Evolutionary conservation across 805 yeast genomes (phyloP), one percentile per base, ranked within the genome.

Genomic region (Nakazawaea peltata): DNA sequence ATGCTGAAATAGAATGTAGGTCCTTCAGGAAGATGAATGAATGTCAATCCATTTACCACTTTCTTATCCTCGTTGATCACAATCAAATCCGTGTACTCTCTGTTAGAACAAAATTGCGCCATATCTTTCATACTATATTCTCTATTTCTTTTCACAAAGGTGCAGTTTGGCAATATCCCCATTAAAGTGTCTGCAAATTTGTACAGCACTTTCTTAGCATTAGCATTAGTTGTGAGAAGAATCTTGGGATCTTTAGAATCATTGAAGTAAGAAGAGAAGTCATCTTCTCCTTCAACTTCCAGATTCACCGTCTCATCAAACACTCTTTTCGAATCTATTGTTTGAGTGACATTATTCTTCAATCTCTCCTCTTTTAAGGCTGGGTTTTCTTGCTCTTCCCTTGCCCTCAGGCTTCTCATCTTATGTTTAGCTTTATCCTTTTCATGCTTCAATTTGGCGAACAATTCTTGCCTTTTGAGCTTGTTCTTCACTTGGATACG

Each of bases 11-110:
- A 88, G 54, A 86, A 86, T 0, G 97, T 82, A 25, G 98, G 98
- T 1, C 98, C 98, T 30, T 72, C 83, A 7, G 98, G 98, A 40
- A 92, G 67, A 61, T 92, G 96, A 39, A 92, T 81, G 51, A 92
- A 83, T 1, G 97, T 86, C 39, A 92, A 61, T 2, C 98, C 98
- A 35, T 83, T 88, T 26, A 92, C 94, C 43, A 70, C 71, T 58
- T 90, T 92, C 59, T 88, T 88, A 60, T 86, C 96, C 59, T 92
- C 98, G 55, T 92, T 92, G 41, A 92, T 75, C 32, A 92, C 87
- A 21, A 92, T 64, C 49, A 92, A 63, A 52, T 88, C 95, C 0
- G 97, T 88, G 60, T 71, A 92, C 15, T 79, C 90, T 52, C 97
- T 66, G 51, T 82, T 84, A 27, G 76, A 55, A 57, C 96, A 84